Percentiles rank a stretch among this genome's conserved stretches.
These are phyloP conservation scores for Scutellaria minor DNA, from an alignment of 257 asterid species.

Conservation along the genomic window DNA sequence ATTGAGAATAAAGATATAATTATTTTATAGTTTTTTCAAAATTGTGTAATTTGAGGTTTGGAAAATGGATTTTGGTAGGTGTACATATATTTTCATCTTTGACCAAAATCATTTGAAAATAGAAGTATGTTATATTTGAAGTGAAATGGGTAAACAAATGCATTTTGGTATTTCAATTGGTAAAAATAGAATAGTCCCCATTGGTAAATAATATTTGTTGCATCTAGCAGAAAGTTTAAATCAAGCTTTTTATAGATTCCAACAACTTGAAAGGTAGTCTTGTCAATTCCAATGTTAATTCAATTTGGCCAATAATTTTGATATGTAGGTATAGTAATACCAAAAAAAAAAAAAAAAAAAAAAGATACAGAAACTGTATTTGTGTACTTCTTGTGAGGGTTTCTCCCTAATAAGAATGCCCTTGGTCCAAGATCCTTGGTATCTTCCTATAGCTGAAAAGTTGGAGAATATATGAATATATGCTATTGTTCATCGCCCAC, in stretches of 20 bases:
- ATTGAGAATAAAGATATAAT: background rate
- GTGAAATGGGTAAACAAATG: background rate
- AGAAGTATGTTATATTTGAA: background rate
- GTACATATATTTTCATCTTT: slow-evolving; percentile 10
- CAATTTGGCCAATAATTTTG: slow-evolving; percentile 3
- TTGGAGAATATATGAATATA: background rate
- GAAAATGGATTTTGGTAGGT: slow-evolving; percentile 2
- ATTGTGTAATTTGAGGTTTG: background rate
- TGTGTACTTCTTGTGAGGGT: background rate
- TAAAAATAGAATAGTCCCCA: background rate
- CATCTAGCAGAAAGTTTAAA: background rate
- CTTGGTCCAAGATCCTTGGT: background rate
- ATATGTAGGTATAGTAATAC: background rate
- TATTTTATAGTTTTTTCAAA: background rate
- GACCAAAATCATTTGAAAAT: slow-evolving; percentile 6
- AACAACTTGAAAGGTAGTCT: slow-evolving; percentile 3
- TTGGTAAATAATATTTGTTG: background rate
- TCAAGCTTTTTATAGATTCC: no score
- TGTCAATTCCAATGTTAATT: background rate
- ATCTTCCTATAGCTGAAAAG: slow-evolving; percentile 20
- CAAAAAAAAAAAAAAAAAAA: background rate
- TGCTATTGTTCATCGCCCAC: background rate
- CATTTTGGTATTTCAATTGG: background rate
- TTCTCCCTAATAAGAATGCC: background rate
- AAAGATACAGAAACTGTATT: background rate